Evolutionary conservation across 345 rosid species (phyloP).

Genomic region (Laguncularia racemosa): DNA sequence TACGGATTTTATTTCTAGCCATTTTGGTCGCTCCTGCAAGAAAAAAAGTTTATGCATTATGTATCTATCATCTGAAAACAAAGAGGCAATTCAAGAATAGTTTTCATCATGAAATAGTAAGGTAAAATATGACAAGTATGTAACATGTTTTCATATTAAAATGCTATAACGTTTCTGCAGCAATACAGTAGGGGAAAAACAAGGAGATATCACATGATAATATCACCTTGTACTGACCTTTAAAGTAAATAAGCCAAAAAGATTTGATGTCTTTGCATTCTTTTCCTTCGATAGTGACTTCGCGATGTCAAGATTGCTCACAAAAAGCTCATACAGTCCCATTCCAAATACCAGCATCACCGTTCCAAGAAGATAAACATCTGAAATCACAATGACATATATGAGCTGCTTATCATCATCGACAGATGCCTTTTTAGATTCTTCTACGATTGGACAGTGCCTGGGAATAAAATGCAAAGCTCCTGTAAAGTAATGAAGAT

Average conservation of each 20-base stretch:
- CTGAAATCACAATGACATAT: slow-evolving; percentile 26
- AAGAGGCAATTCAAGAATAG: too few species aligned
- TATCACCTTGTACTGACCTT: slow-evolving; percentile 31
- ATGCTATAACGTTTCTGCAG: too few species aligned
- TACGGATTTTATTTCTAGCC: slow-evolving; percentile 76
- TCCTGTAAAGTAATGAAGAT: too few species aligned
- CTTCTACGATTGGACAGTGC: too few species aligned
- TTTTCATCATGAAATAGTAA: too few species aligned
- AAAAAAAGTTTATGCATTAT: neutral
- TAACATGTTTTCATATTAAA: too few species aligned
- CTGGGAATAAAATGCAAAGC: too few species aligned
- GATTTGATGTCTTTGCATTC: slow-evolving; percentile 38
- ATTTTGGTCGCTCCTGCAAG: slow-evolving; percentile 68
- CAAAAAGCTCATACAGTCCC: slow-evolving; percentile 94
- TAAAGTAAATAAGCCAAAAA: slow-evolving; percentile 68
- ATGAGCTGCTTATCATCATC: too few species aligned
- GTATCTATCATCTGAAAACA: too few species aligned
- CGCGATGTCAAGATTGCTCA: slow-evolving; percentile 64
- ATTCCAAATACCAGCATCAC: slow-evolving; percentile 94
- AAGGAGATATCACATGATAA: neutral
- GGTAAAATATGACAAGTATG: too few species aligned
- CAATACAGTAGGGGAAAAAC: neutral
- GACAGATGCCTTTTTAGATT: too few species aligned
- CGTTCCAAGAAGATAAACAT: slow-evolving; percentile 86
- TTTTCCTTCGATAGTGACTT: slow-evolving; percentile 29